phyloP scores from a whole-genome alignment of 495 filamentous ascomycete species.

The Rhypophila decipiens region DNA sequence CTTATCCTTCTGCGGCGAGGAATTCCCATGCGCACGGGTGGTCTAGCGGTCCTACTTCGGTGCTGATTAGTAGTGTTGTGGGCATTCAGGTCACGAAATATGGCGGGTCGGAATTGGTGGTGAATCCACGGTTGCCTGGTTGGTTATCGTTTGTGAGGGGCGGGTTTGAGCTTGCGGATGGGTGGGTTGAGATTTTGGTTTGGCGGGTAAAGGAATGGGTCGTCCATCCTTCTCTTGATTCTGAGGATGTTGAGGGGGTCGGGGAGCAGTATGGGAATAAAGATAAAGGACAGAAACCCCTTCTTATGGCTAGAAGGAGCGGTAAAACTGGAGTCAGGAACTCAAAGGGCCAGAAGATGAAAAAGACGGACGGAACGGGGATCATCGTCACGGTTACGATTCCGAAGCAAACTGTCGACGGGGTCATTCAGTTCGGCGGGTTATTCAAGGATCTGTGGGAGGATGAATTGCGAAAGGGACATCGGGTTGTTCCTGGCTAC shows the following conservation, averaged over 20 bases:
- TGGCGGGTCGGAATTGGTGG: constrained; percentile 43
- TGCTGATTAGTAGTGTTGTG: constrained; percentile 42
- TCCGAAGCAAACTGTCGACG: too few relatives aligned
- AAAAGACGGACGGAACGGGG: not conserved
- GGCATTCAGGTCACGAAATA: constrained; percentile 47
- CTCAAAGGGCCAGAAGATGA: not conserved
- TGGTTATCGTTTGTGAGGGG: constrained; percentile 45
- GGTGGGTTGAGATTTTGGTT: constrained; percentile 40
- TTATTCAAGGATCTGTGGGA: too few relatives aligned
- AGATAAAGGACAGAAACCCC: constrained; percentile 1
- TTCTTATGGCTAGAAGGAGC: not conserved
- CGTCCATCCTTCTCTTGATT: too few relatives aligned
- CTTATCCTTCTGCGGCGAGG: constrained; percentile 46
- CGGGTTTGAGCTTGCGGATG: constrained; percentile 50
- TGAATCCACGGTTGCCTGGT: constrained; percentile 47
- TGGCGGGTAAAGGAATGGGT: constrained; percentile 15
- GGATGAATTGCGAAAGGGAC: too few relatives aligned
- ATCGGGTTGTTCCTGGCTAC: too few relatives aligned
- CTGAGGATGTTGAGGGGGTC: not conserved
- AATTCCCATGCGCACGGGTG: constrained; percentile 57
- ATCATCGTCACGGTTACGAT: not conserved
- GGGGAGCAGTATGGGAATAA: not conserved
- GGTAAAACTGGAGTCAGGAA: not conserved
- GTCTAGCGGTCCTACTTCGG: constrained; percentile 52
- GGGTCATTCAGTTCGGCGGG: too few relatives aligned